Percentiles rank a stretch among this genome's conserved stretches.
phyloP scores from a whole-genome alignment of 495 filamentous ascomycete genomes.

The Lepidopterella palustris region DNA sequence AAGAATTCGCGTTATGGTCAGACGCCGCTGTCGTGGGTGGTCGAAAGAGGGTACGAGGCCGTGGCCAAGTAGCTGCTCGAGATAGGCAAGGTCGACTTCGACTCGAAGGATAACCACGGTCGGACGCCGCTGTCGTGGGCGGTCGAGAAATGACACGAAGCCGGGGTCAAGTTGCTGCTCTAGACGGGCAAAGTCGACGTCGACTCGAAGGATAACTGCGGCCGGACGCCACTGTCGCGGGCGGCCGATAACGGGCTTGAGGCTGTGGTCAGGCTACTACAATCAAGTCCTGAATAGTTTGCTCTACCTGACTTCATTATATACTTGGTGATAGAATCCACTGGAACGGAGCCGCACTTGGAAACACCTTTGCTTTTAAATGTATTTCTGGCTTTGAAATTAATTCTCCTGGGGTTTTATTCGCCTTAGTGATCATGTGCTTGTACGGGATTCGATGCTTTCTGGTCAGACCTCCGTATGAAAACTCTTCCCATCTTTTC shows the following conservation, averaged over 20 bases:
- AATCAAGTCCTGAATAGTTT: not conserved
- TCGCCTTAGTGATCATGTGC: no score
- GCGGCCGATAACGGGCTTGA: not conserved
- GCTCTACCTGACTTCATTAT: not conserved
- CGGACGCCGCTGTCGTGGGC: not conserved
- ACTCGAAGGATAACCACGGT: not conserved
- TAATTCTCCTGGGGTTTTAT: no score
- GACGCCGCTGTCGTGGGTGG: not conserved
- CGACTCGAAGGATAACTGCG: not conserved
- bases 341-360: not conserved
- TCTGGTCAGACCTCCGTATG: no score
- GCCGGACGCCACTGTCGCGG: not conserved
- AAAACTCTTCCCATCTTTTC: no score
- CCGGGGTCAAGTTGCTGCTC: not conserved
- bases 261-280: not conserved
- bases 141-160: not conserved
- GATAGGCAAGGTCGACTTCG: not conserved
- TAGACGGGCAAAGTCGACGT: not conserved
- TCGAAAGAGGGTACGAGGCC: not conserved
- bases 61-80: not conserved
- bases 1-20: not conserved
- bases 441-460: no score
- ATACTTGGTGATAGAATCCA: not conserved
- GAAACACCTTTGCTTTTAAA: not conserved
- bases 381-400: not conserved